These are phyloP conservation scores for Allium cepa DNA, from an alignment of 106 monocot species.

Conservation along the genomic window DNA sequence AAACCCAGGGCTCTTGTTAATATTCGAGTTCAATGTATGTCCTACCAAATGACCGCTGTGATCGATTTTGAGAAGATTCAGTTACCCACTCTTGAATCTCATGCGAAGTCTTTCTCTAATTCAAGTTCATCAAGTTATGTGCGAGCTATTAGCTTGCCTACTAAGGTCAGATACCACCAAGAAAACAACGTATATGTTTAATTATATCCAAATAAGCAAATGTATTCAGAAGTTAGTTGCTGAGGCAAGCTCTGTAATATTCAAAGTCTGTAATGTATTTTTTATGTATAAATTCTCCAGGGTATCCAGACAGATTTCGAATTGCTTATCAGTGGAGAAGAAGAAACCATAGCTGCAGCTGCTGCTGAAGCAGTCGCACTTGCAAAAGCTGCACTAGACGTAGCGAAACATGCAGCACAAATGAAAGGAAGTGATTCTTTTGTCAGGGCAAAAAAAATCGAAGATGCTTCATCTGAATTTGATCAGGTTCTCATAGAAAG, in stretches of 20 bases:
- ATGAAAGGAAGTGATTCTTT: constrained; percentile 20
- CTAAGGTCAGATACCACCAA: not conserved
- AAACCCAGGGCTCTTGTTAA: constrained; percentile 24
- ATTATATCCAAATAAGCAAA: too few relatives aligned
- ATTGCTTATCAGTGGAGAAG: constrained; percentile 41
- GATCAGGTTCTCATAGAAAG: constrained; percentile 29
- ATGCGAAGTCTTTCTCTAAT: constrained; percentile 18
- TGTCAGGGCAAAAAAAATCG: constrained; percentile 12
- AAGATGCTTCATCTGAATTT: constrained; percentile 20
- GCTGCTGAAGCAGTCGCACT: constrained; percentile 84
- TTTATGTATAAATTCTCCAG: not conserved
- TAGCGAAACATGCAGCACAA: constrained; percentile 70
- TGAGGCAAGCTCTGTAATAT: too few relatives aligned
- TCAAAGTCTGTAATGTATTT: not conserved
- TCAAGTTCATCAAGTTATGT: constrained; percentile 30
- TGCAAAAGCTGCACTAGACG: constrained; percentile 72
- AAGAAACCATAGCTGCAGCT: constrained; percentile 63
- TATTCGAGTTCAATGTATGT: constrained; percentile 22
- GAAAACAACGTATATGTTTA: too few relatives aligned
- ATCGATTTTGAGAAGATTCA: constrained; percentile 31
- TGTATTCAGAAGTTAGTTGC: too few relatives aligned
- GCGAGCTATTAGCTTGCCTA: constrained; percentile 23
- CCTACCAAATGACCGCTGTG: constrained; percentile 21
- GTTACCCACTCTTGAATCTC: constrained; percentile 25
- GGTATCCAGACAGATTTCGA: constrained; percentile 33